Conservation (phyloP, 2,329 filamentous ascomycete genomes). For the Dendrostoma leiphaemia region DNA sequence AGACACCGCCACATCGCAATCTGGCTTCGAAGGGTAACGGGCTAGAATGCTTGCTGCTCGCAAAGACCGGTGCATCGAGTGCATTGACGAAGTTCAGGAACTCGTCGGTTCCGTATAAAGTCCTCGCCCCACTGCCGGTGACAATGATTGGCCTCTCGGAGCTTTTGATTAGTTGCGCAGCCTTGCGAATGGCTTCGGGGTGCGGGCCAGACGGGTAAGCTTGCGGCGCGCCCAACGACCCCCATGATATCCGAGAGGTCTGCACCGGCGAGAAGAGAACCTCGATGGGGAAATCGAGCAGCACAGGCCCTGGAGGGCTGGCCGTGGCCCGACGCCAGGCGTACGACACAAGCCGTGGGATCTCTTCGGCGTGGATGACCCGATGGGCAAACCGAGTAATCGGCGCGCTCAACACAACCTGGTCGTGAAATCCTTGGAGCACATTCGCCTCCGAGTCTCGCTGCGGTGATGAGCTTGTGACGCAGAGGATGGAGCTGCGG, state of each 20-base stretch:
- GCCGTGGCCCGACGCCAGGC: conserved; percentile 37
- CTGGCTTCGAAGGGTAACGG: background rate
- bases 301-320: conserved; percentile 37
- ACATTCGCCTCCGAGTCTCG: conserved; percentile 44
- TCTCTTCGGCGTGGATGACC: conserved; percentile 41
- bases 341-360: conserved; percentile 41
- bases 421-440: conserved; percentile 45
- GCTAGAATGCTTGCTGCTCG: conserved; percentile 6
- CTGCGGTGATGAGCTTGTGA: conserved; percentile 42
- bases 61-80: background rate
- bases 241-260: conserved; percentile 35
- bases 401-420: conserved; percentile 40
- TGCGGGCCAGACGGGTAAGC: conserved; percentile 35
- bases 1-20: background rate
- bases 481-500: conserved; percentile 40
- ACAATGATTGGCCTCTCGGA: conserved; percentile 4
- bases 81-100: conserved; percentile 1
- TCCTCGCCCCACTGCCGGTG: conserved; percentile 4
- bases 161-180: conserved; percentile 22
- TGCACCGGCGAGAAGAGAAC: conserved; percentile 37
- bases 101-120: background rate
- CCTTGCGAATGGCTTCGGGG: conserved; percentile 26
- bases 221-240: conserved; percentile 34
- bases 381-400: conserved; percentile 45
- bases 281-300: conserved; percentile 38